A percentile compares a stretch with the other conserved stretches of the same genome.
Conservation (phyloP, 805 yeast species). For the Brettanomyces bruxellensis region DNA sequence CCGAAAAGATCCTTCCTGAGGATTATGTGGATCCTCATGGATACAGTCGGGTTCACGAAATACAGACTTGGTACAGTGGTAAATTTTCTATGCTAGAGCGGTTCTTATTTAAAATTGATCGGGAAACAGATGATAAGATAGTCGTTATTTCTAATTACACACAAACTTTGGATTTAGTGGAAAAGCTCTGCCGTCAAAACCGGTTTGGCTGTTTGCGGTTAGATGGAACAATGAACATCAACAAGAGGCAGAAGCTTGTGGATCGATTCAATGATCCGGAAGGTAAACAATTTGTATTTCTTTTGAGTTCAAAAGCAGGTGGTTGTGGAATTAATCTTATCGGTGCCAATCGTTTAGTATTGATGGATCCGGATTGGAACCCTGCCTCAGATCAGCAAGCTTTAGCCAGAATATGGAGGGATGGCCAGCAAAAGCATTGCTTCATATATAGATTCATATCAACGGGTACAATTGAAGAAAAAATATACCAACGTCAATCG, state of each 20-base stretch:
- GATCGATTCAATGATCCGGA: conserved; percentile 85
- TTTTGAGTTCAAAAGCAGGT: conserved; percentile 93
- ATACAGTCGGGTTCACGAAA: conserved; percentile 55
- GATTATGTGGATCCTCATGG: conserved; percentile 47
- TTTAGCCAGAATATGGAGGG: conserved; percentile 96
- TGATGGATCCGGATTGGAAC: conserved; percentile 94
- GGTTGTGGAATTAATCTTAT: conserved; percentile 97
- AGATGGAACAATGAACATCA: conserved; percentile 89
- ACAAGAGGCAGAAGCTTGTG: conserved; percentile 87
- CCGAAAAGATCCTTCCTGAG: conserved; percentile 58
- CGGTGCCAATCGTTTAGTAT: conserved; percentile 86
- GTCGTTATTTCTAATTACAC: conserved; percentile 93
- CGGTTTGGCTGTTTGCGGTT: conserved; percentile 72
- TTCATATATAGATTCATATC: conserved; percentile 88
- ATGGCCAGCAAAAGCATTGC: conserved; percentile 96
- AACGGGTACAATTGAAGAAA: conserved; percentile 94
- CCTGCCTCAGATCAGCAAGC: conserved; percentile 99
- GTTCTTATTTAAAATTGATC: conserved; percentile 65
- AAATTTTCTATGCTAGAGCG: conserved; percentile 80
- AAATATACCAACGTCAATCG: conserved; percentile 90
- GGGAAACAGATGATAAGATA: conserved; percentile 87
- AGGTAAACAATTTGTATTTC: conserved; percentile 77
- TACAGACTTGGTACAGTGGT: conserved; percentile 79
- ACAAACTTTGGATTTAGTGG: conserved; percentile 86
- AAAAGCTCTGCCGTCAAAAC: conserved; percentile 67